Conservation (phyloP, 2,329 filamentous ascomycete genomes). For the Paecilomyces dactylethromorphus region DNA sequence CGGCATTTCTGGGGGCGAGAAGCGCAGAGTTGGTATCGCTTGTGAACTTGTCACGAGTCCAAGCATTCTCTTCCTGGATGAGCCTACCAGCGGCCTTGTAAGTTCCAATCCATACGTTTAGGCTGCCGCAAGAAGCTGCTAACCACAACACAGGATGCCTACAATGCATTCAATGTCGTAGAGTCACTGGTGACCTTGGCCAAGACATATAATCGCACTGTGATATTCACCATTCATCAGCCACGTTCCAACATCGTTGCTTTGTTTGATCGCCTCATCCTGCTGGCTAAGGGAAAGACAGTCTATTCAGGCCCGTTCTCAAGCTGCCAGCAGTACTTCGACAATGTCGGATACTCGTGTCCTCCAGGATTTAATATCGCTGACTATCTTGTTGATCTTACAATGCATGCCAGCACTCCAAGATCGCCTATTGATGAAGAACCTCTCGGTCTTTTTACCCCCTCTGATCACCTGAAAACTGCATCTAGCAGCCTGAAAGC, state of each 20-base stretch:
- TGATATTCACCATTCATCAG: conserved; percentile 98
- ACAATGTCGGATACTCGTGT: conserved; percentile 83
- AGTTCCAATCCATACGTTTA: conserved; percentile 3
- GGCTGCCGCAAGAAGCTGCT: neutral
- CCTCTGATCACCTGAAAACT: conserved; percentile 57
- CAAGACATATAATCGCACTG: conserved; percentile 93
- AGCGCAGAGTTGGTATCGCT: conserved; percentile 90
- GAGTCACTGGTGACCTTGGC: conserved; percentile 92
- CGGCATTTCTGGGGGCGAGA: conserved; percentile 95
- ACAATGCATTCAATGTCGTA: conserved; percentile 96
- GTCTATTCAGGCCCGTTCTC: conserved; percentile 91
- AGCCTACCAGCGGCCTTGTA: conserved; percentile 82
- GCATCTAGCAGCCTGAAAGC: conserved; percentile 81
- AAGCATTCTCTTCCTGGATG: conserved; percentile 93
- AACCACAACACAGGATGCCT: conserved; percentile 57
- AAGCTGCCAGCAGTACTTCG: conserved; percentile 87
- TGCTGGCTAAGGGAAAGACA: conserved; percentile 79
- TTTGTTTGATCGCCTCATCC: conserved; percentile 86
- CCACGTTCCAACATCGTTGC: conserved; percentile 97
- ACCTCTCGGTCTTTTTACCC: conserved; percentile 54
- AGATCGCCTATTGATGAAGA: conserved; percentile 50
- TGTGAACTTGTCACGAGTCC: conserved; percentile 97
- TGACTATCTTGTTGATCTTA: conserved; percentile 93
- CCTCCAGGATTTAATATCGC: conserved; percentile 98
- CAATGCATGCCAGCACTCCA: conserved; percentile 79